phyloP scores from a whole-genome alignment of 164 flowering plant species.

The Hamamelis virginiana region DNA sequence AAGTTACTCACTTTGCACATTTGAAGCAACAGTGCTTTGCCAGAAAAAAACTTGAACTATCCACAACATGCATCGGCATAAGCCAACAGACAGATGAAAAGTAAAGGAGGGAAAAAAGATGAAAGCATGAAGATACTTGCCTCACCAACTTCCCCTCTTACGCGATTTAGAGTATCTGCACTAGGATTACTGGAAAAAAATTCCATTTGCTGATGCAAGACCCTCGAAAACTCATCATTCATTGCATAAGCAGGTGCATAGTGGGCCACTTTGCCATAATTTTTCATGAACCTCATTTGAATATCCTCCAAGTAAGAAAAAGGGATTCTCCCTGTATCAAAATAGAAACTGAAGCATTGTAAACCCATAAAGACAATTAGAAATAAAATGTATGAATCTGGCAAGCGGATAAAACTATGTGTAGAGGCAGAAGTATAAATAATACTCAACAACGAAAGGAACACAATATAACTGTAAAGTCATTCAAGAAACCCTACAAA shows the following conservation, averaged over 20 bases:
- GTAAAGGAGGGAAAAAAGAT: background rate
- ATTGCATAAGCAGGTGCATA: constrained; percentile 94
- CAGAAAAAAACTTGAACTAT: too few relatives aligned
- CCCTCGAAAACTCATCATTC: constrained; percentile 98
- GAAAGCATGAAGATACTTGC: constrained; percentile 38
- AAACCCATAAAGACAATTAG: background rate
- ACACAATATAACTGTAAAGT: too few relatives aligned
- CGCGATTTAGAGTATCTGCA: constrained; percentile 87
- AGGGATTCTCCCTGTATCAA: constrained; percentile 81
- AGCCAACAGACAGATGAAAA: background rate
- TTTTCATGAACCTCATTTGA: constrained; percentile 97
- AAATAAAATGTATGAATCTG: background rate
- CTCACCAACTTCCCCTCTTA: constrained; percentile 95
- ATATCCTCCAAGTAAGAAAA: constrained; percentile 94
- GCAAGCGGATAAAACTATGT: background rate
- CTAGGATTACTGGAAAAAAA: constrained; percentile 89
- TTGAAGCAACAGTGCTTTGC: too few relatives aligned
- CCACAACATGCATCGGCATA: background rate
- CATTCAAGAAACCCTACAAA: too few relatives aligned
- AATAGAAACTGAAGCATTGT: background rate
- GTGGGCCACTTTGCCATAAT: constrained; percentile 82
- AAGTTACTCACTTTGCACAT: background rate
- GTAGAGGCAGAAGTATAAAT: background rate
- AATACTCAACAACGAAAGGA: background rate
- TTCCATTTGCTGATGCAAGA: constrained; percentile 98